Percentiles rank a stretch among this genome's conserved stretches.
Conservation (phyloP, 2,329 filamentous ascomycete species). For the Herpotrichia juniperi region DNA sequence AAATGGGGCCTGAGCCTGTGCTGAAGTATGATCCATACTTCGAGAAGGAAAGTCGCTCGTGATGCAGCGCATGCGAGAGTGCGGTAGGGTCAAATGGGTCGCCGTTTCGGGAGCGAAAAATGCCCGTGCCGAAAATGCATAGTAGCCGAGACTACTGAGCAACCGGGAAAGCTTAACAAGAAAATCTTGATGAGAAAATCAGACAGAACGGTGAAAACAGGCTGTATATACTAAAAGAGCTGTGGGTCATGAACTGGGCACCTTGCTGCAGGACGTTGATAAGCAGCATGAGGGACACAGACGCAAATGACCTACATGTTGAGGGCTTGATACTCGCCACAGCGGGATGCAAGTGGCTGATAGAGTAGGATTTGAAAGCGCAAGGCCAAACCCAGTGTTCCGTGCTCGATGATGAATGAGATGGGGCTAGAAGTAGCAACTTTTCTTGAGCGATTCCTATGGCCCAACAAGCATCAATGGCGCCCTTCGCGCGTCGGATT, state of each 20-base stretch:
- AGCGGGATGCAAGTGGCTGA: constrained; percentile 12
- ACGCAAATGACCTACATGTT: constrained; percentile 17
- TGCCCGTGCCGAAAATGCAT: constrained; percentile 3
- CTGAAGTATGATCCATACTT: background rate
- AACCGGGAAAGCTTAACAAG: constrained; percentile 4
- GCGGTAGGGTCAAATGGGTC: background rate
- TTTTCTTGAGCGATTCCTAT: background rate
- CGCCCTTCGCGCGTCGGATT: background rate
- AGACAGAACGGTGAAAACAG: background rate
- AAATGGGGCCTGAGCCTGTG: constrained; percentile 9
- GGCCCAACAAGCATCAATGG: no score
- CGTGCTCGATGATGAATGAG: no score
- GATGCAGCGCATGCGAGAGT: constrained; percentile 2
- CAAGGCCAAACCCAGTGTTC: background rate
- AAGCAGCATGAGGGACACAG: constrained; percentile 22
- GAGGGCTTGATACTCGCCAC: constrained; percentile 11
- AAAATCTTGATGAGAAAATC: constrained; percentile 13
- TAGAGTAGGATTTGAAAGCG: constrained; percentile 1
- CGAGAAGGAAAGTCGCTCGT: background rate
- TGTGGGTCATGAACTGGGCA: background rate
- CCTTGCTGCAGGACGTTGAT: constrained; percentile 18
- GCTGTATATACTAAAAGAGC: no score
- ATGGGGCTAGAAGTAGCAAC: no score
- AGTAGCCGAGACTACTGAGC: constrained; percentile 1
- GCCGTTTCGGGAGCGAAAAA: constrained; percentile 7